Base-by-base conservation (phyloP, 1,139 yeast genomes). In the Pichia sp. region DNA sequence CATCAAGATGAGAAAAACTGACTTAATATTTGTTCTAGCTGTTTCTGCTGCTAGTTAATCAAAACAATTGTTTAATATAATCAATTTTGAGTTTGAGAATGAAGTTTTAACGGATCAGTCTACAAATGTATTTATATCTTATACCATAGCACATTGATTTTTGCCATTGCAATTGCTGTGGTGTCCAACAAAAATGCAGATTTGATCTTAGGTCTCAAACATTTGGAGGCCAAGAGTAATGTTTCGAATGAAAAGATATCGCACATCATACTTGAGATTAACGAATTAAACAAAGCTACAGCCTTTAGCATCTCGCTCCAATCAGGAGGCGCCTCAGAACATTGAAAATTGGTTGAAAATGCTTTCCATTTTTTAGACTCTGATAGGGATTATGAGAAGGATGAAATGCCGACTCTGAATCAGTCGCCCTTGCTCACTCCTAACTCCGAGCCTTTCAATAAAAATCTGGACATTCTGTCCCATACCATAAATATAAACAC, bases 91-190 rank as follows among this genome's bases (percentile, higher is more conserved):
- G 30, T 30, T 14, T 45, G 48, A 45, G 24, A 45, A 45, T 24
- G 48, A n/a, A 6, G 12, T 30, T 45, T 45, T 12, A 45, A 45
- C 24, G 48, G 48, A 30, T 30, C 36, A 14, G 38, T 45, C 7
- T 45, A 45, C 14, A 45, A 45, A 3, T 36, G 29, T 31, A 30
- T 45, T 30, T 45, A 30, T 16, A 30, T 45, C 9, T 31, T 45
- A 30, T 45, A 45, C 5, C 48, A 45, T 14, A 45, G 48, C 24
- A 29, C 20, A 6, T 45, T 45, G 16, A 45, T 45, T 14, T 45
- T 45, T 12, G n/a, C 48, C 6, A 29, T 45, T 45, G 48, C 48
- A 45, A 45, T 45, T 10, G 48, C n/a, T 29, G 36, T 45, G 12
- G n/a, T 45, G 2, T 45, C 48, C 29, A 20, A 45, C 30, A 31